Base-by-base conservation (phyloP, 208 protist species). In the Strigomonas culicis region DNA sequence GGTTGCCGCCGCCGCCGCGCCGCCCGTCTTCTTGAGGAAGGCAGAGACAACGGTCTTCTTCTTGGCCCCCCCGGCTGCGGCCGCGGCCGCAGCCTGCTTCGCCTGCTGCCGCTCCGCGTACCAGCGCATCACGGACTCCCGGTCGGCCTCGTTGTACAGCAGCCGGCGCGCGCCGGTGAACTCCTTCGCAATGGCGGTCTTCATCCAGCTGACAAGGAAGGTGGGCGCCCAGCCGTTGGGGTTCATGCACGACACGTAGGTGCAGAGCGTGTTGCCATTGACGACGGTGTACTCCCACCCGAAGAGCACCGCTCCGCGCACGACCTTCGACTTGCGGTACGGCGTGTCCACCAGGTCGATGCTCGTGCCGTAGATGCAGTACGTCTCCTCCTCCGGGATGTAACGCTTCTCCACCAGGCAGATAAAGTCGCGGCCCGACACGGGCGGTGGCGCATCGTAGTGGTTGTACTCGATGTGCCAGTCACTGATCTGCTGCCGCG, bases 141-240 rank as follows among this genome's bases (percentile, higher is more conserved):
- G 63, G 27, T 58, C 10, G 22, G 15, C 25, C 10, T 34, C 52
- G 24, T 34, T 66, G 75, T 95, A 93, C 11, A 92, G 60, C 51
- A 95, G 64, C 19, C 75, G 71, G 19, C 89, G 83, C 24, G 74
- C 73, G 32, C 68, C 59, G 57, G 75, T 64, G 28, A 95, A 63
- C 71, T 95, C 89, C 65, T 92, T 92, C 8, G 72, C 85, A 55
- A 93, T 88, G 58, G 80, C 84, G 15, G 72, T 79, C 78, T 93
- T 90, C 66, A 95, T 77, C 82, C 83, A 95, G 47, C 82, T 78
- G 1, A 95, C 69, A n/a, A 95, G 71, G 59, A 95, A 95, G 4
- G 86, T 85, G 21, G 89, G 89, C 17, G 86, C 80, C 86, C 89
- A 95, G 25, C 85, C 89, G 56, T 87, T 84, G 10, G 86, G 89